phyloP scores from a whole-genome alignment of 306 rosid species.

The Medicago ruthenica region DNA sequence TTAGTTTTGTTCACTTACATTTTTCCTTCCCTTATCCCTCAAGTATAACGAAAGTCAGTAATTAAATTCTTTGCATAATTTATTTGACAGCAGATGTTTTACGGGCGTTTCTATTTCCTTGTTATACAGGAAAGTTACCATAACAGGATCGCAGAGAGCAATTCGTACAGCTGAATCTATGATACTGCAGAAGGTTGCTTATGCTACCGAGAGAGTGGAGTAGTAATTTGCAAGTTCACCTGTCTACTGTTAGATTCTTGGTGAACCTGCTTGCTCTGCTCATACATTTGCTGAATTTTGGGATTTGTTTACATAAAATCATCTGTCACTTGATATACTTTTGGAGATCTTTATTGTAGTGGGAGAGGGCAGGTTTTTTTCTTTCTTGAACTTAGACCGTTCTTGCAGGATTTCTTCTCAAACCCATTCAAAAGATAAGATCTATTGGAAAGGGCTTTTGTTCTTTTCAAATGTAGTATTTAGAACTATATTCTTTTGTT shows the following conservation, averaged over 20 bases:
- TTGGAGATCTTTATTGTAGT: conserved; percentile 49
- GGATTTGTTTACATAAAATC: conserved; percentile 50
- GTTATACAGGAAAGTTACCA: conserved; percentile 89
- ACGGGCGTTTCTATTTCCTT: conserved; percentile 28
- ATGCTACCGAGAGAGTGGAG: conserved; percentile 82
- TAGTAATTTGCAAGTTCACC: conserved; percentile 50
- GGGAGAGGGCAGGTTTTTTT: conserved; percentile 53
- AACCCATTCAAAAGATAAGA: conserved; percentile 38
- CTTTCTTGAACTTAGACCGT: conserved; percentile 44
- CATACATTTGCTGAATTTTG: conserved; percentile 56
- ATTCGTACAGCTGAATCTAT: conserved; percentile 83
- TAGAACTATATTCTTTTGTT: conserved; percentile 66
- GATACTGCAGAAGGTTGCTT: conserved; percentile 93
- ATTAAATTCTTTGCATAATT: background rate
- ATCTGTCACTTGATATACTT: conserved; percentile 48
- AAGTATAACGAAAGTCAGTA: background rate
- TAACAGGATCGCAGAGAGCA: conserved; percentile 95
- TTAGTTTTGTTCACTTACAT: conserved; percentile 38
- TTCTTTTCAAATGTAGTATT: conserved; percentile 60
- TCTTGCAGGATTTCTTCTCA: conserved; percentile 55
- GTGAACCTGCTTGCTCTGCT: conserved; percentile 51
- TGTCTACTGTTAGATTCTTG: conserved; percentile 47
- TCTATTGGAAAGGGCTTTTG: conserved; percentile 52
- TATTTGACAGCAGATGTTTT: conserved; percentile 13
- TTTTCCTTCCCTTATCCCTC: conserved; percentile 8